These are phyloP conservation scores for Gracilaria domingensis DNA, from an alignment of 23 red algal genomes.

Conservation along the genomic window DNA sequence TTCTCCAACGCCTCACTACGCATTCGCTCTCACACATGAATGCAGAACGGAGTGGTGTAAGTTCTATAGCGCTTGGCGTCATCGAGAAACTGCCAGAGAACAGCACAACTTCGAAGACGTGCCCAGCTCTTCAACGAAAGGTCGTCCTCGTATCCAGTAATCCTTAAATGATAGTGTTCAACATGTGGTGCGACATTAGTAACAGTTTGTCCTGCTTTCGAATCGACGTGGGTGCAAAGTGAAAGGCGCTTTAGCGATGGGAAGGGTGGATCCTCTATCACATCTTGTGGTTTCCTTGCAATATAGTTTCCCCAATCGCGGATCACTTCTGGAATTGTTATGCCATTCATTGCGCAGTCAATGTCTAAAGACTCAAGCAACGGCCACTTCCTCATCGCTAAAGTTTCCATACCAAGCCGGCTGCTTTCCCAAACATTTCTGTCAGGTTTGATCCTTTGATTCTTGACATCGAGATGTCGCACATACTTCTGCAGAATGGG, in stretches of 20 bases:
- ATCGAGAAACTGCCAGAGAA: not conserved
- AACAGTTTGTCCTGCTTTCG: not conserved
- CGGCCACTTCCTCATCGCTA: not conserved
- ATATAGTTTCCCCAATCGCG: not conserved
- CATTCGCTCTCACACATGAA: no score
- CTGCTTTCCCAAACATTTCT: not conserved
- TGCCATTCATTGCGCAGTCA: not conserved
- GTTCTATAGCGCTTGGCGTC: not conserved
- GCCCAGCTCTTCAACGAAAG: not conserved
- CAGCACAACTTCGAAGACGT: not conserved
- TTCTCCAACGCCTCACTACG: no score
- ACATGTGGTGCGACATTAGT: not conserved
- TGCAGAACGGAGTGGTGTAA: not conserved
- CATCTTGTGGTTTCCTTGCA: not conserved
- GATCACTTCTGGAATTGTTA: not conserved
- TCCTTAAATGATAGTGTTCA: not conserved
- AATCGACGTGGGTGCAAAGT: not conserved
- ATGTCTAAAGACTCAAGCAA: not conserved
- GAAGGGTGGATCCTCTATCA: not conserved
- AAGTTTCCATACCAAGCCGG: not conserved
- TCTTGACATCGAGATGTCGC: not conserved
- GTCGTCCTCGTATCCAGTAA: not conserved
- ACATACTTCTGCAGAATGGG: not conserved
- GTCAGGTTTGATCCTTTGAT: not conserved
- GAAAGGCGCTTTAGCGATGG: not conserved